Evolutionary conservation across 129 eudicot species (phyloP).

Genomic region (Escallonia herrerae): DNA sequence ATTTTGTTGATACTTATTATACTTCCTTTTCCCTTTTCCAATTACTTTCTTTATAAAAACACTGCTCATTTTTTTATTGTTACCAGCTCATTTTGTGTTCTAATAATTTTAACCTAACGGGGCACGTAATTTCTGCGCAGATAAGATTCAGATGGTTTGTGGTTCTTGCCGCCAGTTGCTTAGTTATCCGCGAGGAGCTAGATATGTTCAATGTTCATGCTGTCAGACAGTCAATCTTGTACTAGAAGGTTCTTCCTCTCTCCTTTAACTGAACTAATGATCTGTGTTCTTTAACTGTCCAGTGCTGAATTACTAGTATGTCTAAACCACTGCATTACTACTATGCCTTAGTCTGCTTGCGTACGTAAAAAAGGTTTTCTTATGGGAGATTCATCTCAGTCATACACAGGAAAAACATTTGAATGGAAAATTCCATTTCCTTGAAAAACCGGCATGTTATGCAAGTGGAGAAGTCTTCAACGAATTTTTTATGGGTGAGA

Average conservation of each 20-base stretch:
- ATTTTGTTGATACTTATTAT: too few relatives aligned
- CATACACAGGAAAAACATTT: too few relatives aligned
- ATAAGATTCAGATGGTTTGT: constrained; percentile 86
- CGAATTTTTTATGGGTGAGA: too few relatives aligned
- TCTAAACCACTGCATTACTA: too few relatives aligned
- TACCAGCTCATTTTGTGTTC: neutral
- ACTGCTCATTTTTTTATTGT: neutral
- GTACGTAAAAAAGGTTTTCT: neutral
- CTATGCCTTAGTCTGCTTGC: neutral
- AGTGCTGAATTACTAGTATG: neutral
- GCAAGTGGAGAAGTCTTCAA: too few relatives aligned
- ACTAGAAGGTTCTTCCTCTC: constrained; percentile 58
- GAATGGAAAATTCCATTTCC: too few relatives aligned
- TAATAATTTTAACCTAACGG: too few relatives aligned
- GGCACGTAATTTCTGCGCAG: constrained; percentile 33
- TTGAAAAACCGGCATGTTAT: too few relatives aligned
- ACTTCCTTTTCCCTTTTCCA: too few relatives aligned
- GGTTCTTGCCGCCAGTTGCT: constrained; percentile 86
- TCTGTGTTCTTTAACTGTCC: constrained; percentile 1
- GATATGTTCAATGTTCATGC: constrained; percentile 68
- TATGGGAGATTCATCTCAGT: neutral
- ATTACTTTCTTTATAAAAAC: too few relatives aligned
- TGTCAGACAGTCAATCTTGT: constrained; percentile 81
- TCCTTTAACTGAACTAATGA: constrained; percentile 2
- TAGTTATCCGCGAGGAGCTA: constrained; percentile 79